Conservation (phyloP, 2,329 filamentous ascomycete species). For the Neonectria neomacrospora region DNA sequence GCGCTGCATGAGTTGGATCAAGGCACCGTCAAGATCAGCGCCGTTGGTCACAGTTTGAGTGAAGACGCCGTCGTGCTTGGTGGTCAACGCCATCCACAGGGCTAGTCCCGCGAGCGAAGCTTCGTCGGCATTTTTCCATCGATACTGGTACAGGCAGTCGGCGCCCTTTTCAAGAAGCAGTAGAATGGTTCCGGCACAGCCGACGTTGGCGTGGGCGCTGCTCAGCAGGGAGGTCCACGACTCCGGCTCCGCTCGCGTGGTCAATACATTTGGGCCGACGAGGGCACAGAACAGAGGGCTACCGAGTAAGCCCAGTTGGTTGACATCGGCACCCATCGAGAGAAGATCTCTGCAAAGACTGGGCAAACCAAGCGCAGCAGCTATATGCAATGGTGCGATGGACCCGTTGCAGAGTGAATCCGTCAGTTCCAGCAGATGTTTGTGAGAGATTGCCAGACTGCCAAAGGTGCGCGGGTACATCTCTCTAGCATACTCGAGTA, state of each 20-base stretch:
- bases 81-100: conserved; percentile 43
- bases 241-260: conserved; percentile 30
- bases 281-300: conserved; percentile 51
- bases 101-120: conserved; percentile 39
- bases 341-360: conserved; percentile 45
- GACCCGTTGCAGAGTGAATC: conserved; percentile 44
- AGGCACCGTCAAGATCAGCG: conserved; percentile 29
- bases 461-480: conserved; percentile 44
- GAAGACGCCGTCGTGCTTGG: conserved; percentile 41
- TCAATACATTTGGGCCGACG: conserved; percentile 45
- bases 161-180: conserved; percentile 40
- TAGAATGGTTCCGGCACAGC: conserved; percentile 36
- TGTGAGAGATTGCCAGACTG: conserved; percentile 33
- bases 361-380: conserved; percentile 48
- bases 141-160: conserved; percentile 32
- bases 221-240: conserved; percentile 39
- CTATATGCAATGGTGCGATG: conserved; percentile 49
- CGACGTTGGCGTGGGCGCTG: conserved; percentile 11
- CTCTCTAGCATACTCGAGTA: conserved; percentile 48
- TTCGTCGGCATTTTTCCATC: conserved; percentile 32
- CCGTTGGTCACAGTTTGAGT: conserved; percentile 32
- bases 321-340: conserved; percentile 33
- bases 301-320: conserved; percentile 41
- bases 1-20: conserved; percentile 33
- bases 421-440: conserved; percentile 45